Evolutionary conservation across 257 asterid species (phyloP).

Genomic region (Gentiana straminea): DNA sequence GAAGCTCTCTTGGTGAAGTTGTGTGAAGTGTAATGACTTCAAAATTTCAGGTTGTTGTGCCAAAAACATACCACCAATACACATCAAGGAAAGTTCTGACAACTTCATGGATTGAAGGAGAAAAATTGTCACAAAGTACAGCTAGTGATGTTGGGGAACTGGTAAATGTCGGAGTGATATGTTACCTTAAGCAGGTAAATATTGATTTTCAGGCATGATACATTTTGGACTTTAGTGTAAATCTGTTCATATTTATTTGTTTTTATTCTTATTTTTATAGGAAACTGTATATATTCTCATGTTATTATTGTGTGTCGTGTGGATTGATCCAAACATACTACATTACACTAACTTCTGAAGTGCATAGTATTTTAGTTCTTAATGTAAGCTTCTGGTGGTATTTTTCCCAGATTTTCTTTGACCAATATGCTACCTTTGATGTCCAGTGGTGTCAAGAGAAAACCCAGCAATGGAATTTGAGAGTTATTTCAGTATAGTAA

Average conservation of each 20-base stretch:
- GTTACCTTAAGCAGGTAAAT: constrained; percentile 97
- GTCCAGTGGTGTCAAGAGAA: too few relatives aligned
- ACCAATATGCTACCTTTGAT: too few relatives aligned
- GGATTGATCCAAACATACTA: background rate
- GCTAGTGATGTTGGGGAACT: constrained; percentile 97
- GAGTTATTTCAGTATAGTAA: too few relatives aligned
- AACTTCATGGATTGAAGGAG: constrained; percentile 91
- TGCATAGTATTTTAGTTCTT: background rate
- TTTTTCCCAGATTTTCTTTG: too few relatives aligned
- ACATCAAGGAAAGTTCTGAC: constrained; percentile 98
- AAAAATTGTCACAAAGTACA: constrained; percentile 96
- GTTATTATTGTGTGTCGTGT: too few relatives aligned
- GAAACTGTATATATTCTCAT: too few relatives aligned
- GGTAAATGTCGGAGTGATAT: constrained; percentile 98
- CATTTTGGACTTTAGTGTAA: background rate
- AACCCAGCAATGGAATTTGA: too few relatives aligned
- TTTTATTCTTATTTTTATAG: too few relatives aligned
- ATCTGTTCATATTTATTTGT: background rate
- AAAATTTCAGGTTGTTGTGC: constrained; percentile 77
- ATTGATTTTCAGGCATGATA: background rate
- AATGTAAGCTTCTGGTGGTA: too few relatives aligned
- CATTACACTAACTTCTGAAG: background rate
- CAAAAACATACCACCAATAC: constrained; percentile 68
- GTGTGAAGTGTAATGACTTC: constrained; percentile 2
- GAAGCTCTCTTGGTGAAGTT: background rate